Percentiles rank a stretch among this genome's conserved stretches.
phyloP scores from a whole-genome alignment of 176 grass and related monocot species.

The Aegilops umbellulata region DNA sequence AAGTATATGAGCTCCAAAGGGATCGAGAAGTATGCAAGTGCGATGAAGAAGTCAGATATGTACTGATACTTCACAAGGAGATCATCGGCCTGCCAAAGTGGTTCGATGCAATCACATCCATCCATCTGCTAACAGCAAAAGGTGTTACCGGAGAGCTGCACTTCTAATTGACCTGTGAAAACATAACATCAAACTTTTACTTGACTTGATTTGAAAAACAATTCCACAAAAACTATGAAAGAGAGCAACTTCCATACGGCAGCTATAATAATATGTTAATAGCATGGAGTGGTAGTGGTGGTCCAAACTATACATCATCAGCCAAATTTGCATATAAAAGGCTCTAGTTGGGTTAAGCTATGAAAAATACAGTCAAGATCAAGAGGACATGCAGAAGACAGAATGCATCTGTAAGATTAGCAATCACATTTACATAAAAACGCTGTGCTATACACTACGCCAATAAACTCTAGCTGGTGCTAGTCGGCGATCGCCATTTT shows the following conservation, averaged over 20 bases:
- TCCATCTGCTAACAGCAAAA: conserved; percentile 50
- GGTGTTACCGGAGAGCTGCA: not conserved
- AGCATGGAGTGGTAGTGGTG: not conserved
- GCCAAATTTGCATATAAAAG: not conserved
- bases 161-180: conserved; percentile 28
- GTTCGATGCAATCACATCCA: conserved; percentile 80
- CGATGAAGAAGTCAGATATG: conserved; percentile 90
- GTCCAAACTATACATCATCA: not conserved
- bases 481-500: not conserved
- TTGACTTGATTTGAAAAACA: not conserved
- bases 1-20: conserved; percentile 96
- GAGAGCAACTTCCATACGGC: not conserved
- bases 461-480: not conserved
- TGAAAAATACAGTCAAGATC: not conserved
- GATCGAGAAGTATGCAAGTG: conserved; percentile 88
- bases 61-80: conserved; percentile 95
- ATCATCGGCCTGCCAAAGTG: conserved; percentile 76
- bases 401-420: not conserved
- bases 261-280: not conserved
- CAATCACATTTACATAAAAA: not conserved
- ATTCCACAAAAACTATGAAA: not conserved
- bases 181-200: not conserved
- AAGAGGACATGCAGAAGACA: not conserved
- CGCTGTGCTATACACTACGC: not conserved
- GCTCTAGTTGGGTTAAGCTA: not conserved